Evolutionary conservation across 345 rosid species (phyloP), one percentile per base, ranked within the genome.

Genomic region (Carallia brachiata): DNA sequence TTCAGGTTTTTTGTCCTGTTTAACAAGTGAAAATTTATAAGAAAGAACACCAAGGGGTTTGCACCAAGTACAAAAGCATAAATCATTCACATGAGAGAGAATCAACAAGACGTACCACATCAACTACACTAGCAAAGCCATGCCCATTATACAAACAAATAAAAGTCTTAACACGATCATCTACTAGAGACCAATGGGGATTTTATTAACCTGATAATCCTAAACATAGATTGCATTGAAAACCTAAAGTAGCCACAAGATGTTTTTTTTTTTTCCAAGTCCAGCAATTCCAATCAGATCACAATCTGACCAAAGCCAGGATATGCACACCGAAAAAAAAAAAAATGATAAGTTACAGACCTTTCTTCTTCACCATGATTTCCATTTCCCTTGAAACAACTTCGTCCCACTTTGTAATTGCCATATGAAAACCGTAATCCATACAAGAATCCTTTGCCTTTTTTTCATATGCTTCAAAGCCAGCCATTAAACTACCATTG

Each of bases 371-470:
- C 78, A 92, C 98, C 87, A 92, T 82, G 71, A 67, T 74, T 81
- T 89, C 96, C 99, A 95, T 92, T 73, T 95, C 99, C 76, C 69
- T 82, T 28, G 91, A 85, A 76, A 92, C 86, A 37, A 54, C 82
- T 65, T 90, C 94, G 78, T 95, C 94, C 97, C 96, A 95, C 74
- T 89, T 95, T 52, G 97, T 89, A 73, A 95, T 73, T 12, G 94
- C 99, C 98, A 92, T 75, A 84, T 95, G 99, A 82, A 90, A 95
- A 78, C 98, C 99, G 64, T 95, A 90, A 79, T 95, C 97, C 98
- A 95, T 95, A 71, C 93, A 92, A 8, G 99, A 80, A 1, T 71
- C 81, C 73, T 78, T 79, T 6, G 94, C 89, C 75, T 92, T 95
- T 64, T 83, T 84, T 71, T 84, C 83, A 69, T 92, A 95, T 54